Conservation (phyloP, 768 basidiomycete species). For the Gloeopeniophorella convolvens region DNA sequence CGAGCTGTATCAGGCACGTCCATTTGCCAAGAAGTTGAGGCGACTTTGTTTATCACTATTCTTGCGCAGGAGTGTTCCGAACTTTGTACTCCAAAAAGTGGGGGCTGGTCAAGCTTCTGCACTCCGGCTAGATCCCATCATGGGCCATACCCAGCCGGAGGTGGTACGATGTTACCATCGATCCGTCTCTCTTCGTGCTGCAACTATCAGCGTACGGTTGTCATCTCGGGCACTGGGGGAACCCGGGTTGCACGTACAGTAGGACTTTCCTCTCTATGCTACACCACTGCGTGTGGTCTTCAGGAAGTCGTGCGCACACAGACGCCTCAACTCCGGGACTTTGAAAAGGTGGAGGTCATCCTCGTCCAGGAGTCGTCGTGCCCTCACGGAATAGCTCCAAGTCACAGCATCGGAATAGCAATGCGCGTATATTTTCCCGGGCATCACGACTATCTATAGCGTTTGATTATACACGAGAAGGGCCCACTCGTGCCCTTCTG, state of each 20-base stretch:
- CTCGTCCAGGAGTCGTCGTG: constrained; percentile 27
- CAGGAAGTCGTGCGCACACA: constrained; percentile 67
- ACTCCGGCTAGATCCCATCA: constrained; percentile 61
- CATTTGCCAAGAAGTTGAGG: background rate
- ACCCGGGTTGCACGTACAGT: constrained; percentile 48
- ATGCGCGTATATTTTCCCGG: background rate
- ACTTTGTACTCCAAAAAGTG: constrained; percentile 11
- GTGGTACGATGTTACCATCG: constrained; percentile 77
- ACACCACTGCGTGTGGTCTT: constrained; percentile 66
- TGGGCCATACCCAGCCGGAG: constrained; percentile 88
- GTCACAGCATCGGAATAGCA: background rate
- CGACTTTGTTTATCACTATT: background rate
- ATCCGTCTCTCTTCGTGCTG: constrained; percentile 82
- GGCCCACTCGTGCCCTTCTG: background rate
- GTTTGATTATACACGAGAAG: background rate
- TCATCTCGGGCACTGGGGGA: constrained; percentile 39
- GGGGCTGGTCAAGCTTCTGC: constrained; percentile 21
- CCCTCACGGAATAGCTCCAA: constrained; percentile 23
- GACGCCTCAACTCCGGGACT: constrained; percentile 17
- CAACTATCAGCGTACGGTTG: constrained; percentile 77
- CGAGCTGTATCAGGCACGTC: constrained; percentile 21
- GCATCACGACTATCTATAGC: constrained; percentile 12
- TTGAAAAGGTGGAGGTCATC: constrained; percentile 24
- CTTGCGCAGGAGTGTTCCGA: constrained; percentile 9
- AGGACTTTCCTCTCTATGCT: constrained; percentile 50